Conservation (phyloP, 2,329 filamentous ascomycete species). For the Dactylonectria macrodidyma region DNA sequence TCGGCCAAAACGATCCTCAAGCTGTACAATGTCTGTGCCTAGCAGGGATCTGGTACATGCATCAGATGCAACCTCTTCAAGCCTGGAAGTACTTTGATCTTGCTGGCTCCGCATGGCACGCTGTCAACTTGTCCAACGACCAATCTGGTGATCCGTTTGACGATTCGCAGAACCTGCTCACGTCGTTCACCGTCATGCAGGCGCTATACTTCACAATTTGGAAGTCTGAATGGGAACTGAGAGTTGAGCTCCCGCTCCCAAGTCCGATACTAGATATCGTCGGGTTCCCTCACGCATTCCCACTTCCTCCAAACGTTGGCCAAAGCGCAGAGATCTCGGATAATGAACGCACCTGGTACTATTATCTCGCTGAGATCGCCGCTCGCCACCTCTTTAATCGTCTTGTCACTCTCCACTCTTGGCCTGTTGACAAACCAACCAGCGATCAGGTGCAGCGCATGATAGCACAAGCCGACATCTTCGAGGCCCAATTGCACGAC, state of each 20-base stretch:
- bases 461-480: neutral
- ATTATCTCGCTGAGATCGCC: constrained; percentile 26
- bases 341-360: constrained; percentile 27
- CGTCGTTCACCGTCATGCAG: constrained; percentile 9
- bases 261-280: constrained; percentile 8
- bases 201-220: constrained; percentile 24
- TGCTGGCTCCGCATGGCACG: constrained; percentile 17
- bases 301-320: constrained; percentile 6
- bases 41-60: constrained; percentile 24
- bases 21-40: constrained; percentile 22
- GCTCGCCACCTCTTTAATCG: constrained; percentile 26
- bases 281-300: constrained; percentile 11
- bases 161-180: no score
- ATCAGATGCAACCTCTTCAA: constrained; percentile 7
- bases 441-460: neutral
- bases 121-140: neutral
- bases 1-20: constrained; percentile 9
- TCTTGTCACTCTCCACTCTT: neutral
- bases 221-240: constrained; percentile 22
- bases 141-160: neutral
- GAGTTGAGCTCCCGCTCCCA: constrained; percentile 14
- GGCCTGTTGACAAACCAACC: neutral
- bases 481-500: constrained; percentile 9
- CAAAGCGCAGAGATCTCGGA: neutral
- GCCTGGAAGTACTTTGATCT: constrained; percentile 22